Evolutionary conservation across 768 basidiomycete species (phyloP).

Genomic region (Porphyrellus cyaneotinctus): DNA sequence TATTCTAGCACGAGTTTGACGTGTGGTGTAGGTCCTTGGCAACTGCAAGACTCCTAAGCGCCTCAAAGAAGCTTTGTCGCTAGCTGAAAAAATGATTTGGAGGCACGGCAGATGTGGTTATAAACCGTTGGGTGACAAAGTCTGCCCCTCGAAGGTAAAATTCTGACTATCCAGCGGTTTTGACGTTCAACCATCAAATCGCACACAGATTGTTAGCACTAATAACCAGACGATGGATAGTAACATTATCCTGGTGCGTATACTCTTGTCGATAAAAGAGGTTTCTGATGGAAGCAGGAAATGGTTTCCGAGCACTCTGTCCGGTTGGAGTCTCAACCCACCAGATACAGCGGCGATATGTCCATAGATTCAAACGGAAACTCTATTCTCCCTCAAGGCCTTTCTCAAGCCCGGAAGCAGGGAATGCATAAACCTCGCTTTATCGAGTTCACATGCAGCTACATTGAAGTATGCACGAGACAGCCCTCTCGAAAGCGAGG

Average conservation of each 20-base stretch:
- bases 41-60: slow-evolving; percentile 69
- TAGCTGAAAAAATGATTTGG: slow-evolving; percentile 61
- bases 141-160: slow-evolving; percentile 76
- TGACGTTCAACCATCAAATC: neutral
- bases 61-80: slow-evolving; percentile 48
- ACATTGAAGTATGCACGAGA: slow-evolving; percentile 50
- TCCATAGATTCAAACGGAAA: slow-evolving; percentile 55
- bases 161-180: neutral
- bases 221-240: slow-evolving; percentile 49
- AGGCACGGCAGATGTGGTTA: slow-evolving; percentile 70
- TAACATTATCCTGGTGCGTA: slow-evolving; percentile 57
- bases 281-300: slow-evolving; percentile 44
- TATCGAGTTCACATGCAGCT: slow-evolving; percentile 65
- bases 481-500: neutral
- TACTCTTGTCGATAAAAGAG: neutral
- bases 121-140: slow-evolving; percentile 52
- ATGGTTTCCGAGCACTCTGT: slow-evolving; percentile 68
- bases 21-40: slow-evolving; percentile 34
- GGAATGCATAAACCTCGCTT: slow-evolving; percentile 67
- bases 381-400: slow-evolving; percentile 41
- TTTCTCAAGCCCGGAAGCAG: slow-evolving; percentile 45
- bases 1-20: neutral
- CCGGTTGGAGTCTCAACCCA: slow-evolving; percentile 51
- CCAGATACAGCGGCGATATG: slow-evolving; percentile 32
- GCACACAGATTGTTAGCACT: slow-evolving; percentile 36